These are phyloP conservation scores for Aureobasidium sp. DNA, from an alignment of 2,329 filamentous ascomycete genomes.

Conservation along the genomic window DNA sequence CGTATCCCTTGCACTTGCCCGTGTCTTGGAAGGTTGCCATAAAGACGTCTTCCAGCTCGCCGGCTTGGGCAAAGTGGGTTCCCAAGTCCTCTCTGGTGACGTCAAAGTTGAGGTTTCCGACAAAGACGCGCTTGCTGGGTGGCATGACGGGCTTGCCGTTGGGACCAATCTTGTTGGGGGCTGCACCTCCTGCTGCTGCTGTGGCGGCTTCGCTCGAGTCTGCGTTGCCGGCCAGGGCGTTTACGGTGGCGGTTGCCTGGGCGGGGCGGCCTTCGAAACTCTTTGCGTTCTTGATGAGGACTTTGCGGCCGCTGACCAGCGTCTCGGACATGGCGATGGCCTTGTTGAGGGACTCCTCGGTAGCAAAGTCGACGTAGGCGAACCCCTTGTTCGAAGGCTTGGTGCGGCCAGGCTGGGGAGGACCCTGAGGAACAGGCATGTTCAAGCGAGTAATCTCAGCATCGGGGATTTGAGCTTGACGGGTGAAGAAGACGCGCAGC, in stretches of 20 bases:
- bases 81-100: conserved; percentile 67
- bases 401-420: conserved; percentile 22
- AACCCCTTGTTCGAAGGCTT: conserved; percentile 79
- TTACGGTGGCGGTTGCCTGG: conserved; percentile 42
- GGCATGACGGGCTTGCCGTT: conserved; percentile 52
- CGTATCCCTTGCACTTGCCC: conserved; percentile 96
- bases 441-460: conserved; percentile 78
- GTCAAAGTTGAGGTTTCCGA: conserved; percentile 53
- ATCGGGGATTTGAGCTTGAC: conserved; percentile 52
- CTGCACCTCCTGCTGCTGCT: conserved; percentile 20
- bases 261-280: conserved; percentile 85
- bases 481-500: conserved; percentile 72
- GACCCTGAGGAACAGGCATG: conserved; percentile 55
- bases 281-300: conserved; percentile 89
- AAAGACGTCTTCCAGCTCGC: conserved; percentile 73
- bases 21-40: conserved; percentile 93
- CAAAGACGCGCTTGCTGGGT: conserved; percentile 74
- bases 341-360: conserved; percentile 59
- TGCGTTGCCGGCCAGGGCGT: conserved; percentile 28
- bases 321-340: conserved; percentile 83
- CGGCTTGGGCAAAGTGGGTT: conserved; percentile 78
- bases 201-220: conserved; percentile 12
- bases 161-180: conserved; percentile 31
- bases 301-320: conserved; percentile 64
- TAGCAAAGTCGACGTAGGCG: conserved; percentile 88